Evolutionary conservation across 495 filamentous ascomycete species (phyloP).

Genomic region (Friedmanniomyces simplex): DNA sequence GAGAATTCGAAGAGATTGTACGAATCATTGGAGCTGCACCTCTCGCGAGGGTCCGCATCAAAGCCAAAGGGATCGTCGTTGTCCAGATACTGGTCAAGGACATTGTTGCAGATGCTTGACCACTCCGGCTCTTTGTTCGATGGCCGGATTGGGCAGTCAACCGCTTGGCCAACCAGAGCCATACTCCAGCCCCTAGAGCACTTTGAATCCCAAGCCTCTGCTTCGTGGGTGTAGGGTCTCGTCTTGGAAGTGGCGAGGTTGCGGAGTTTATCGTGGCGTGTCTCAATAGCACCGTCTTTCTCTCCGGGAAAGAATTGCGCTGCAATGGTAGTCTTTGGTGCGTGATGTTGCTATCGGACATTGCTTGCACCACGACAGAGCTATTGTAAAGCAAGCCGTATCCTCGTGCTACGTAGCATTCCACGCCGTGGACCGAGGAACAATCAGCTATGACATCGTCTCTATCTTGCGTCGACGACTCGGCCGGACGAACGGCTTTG

Average conservation of each 20-base stretch:
- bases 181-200: not conserved
- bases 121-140: constrained; percentile 29
- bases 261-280: too few relatives aligned
- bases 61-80: constrained; percentile 28
- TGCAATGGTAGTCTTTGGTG: not conserved
- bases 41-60: constrained; percentile 20
- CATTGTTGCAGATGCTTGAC: constrained; percentile 30
- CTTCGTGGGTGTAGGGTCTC: not conserved
- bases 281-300: too few relatives aligned
- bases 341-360: not conserved
- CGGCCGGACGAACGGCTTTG: too few relatives aligned
- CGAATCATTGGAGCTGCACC: constrained; percentile 23
- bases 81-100: constrained; percentile 35
- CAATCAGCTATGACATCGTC: not conserved
- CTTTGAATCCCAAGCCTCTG: not conserved
- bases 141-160: constrained; percentile 27
- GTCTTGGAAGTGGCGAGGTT: not conserved
- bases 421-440: not conserved
- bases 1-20: constrained; percentile 29
- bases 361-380: not conserved
- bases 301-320: too few relatives aligned
- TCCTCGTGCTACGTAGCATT: not conserved
- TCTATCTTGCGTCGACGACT: too few relatives aligned
- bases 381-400: not conserved
- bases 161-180: constrained; percentile 4